A percentile compares a stretch with the other conserved stretches of the same genome.
Evolutionary conservation across 2,329 filamentous ascomycete genomes (phyloP).

Genomic region (Stemphylium vesicarium): DNA sequence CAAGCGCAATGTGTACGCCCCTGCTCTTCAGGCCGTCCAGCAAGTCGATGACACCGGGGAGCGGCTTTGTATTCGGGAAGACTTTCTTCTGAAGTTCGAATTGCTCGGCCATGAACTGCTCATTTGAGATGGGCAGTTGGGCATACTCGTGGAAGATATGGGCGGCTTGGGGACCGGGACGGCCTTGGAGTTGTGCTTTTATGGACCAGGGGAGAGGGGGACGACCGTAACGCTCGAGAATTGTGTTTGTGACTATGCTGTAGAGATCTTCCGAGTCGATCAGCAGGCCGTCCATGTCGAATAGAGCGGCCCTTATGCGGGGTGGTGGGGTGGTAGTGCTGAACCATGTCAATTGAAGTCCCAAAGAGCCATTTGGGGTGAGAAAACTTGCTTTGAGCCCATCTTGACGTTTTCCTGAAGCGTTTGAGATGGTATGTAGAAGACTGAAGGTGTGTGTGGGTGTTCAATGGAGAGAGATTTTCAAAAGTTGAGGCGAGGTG

Average conservation of each 20-base stretch:
- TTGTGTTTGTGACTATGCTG: constrained; percentile 79
- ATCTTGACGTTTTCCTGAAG: constrained; percentile 11
- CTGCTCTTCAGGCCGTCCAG: constrained; percentile 65
- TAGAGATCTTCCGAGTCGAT: constrained; percentile 94
- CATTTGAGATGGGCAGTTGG: constrained; percentile 74
- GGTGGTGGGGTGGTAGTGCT: constrained; percentile 53
- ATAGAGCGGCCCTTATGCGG: constrained; percentile 89
- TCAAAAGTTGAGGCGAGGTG: constrained; percentile 12
- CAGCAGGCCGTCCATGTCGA: constrained; percentile 98
- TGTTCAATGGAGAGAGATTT: constrained; percentile 5
- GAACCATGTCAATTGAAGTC: not conserved
- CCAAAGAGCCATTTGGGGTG: not conserved
- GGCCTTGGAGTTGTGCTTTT: constrained; percentile 84
- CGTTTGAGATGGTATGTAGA: not conserved
- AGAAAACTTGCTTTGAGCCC: constrained; percentile 18
- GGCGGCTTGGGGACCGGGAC: constrained; percentile 62
- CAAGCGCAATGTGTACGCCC: constrained; percentile 80
- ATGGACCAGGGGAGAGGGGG: constrained; percentile 87
- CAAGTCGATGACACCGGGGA: constrained; percentile 78
- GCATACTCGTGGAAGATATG: constrained; percentile 81
- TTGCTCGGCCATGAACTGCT: constrained; percentile 69
- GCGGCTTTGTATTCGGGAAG: constrained; percentile 76
- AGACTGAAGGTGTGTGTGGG: not conserved
- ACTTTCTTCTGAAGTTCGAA: constrained; percentile 69
- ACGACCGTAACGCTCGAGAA: constrained; percentile 75